phyloP scores from a whole-genome alignment of 139 green algal species.

The Micromonas pusilla region DNA sequence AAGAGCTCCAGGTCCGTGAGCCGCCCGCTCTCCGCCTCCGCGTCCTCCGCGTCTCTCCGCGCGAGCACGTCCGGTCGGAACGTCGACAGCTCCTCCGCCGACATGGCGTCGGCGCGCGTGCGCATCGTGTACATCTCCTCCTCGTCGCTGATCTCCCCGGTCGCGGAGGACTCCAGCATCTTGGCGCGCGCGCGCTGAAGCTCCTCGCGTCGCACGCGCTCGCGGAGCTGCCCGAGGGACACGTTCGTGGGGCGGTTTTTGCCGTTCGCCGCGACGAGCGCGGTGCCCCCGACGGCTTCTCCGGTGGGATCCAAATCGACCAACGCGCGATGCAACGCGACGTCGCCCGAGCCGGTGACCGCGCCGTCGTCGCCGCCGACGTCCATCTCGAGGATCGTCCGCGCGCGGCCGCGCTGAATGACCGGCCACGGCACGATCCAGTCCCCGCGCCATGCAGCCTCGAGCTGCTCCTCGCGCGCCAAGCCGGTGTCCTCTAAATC shows the following conservation, averaged over 20 bases:
- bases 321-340: background rate
- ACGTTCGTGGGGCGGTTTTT: too few species aligned
- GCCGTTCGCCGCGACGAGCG: background rate
- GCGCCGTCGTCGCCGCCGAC: too few species aligned
- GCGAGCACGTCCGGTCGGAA: too few species aligned
- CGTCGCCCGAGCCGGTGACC: background rate
- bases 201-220: too few species aligned
- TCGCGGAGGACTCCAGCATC: too few species aligned
- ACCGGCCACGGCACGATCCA: background rate
- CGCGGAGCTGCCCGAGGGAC: too few species aligned
- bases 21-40: background rate
- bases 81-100: too few species aligned
- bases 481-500: background rate
- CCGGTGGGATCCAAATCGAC: background rate
- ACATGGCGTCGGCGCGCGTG: too few species aligned
- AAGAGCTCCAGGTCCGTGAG: background rate
- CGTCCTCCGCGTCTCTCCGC: background rate
- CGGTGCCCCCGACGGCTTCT: background rate
- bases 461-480: background rate
- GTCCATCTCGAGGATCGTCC: background rate
- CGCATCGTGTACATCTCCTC: too few species aligned
- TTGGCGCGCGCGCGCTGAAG: too few species aligned
- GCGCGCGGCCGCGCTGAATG: background rate
- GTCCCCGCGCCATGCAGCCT: background rate
- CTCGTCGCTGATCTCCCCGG: too few species aligned